Base-by-base conservation (phyloP, 805 yeast species). In the Cyberlindnera petersonii region DNA sequence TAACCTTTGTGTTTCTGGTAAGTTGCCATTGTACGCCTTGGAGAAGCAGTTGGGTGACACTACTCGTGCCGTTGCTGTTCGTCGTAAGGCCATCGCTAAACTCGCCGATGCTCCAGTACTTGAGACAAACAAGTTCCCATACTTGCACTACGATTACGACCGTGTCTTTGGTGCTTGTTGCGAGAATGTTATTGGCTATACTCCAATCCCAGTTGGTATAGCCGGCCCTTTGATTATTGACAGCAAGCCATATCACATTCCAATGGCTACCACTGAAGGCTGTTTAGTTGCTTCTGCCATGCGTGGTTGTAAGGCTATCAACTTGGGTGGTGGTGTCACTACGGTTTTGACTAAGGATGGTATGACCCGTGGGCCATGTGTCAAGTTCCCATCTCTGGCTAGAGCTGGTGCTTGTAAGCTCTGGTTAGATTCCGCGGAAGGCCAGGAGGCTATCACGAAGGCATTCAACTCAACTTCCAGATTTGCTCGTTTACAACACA, bases 281-380 rank as follows among this genome's bases (percentile, higher is more conserved):
- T 94, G 98, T 66, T 72, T 93, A 42, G 97, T 93, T 50, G 99
- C 99, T 4, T 88, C 97, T 15, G 83, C 98, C 11, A 91, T 87
- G 95, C 84, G 99, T 65, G 99, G 99, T 50, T 93, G 98, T 70
- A 93, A 93, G 61, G 98, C 98, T 20, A 84, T 93, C 50, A 93
- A 93, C 61, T 80, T 91, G 6, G 98, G 98, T 44, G 97, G 98
- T 36, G 99, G 99, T 63, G 95, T 85, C 21, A 69, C 76, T 35
- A 86, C 98, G 22, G 95, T 91, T 19, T 72, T 93, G 50, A 86
- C 96, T 11, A 84, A 80, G 52, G 99, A 93, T 60, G 97, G 98
- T 63, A 93, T 93, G 99, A 89, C 98, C 14, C 84, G 99, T 69
- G 99, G 98, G 27, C 99, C 99, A 31, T 88, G 96, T 74, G 96